phyloP scores from a whole-genome alignment of 2,329 filamentous ascomycete species.

The Cryphonectria nitschkei region DNA sequence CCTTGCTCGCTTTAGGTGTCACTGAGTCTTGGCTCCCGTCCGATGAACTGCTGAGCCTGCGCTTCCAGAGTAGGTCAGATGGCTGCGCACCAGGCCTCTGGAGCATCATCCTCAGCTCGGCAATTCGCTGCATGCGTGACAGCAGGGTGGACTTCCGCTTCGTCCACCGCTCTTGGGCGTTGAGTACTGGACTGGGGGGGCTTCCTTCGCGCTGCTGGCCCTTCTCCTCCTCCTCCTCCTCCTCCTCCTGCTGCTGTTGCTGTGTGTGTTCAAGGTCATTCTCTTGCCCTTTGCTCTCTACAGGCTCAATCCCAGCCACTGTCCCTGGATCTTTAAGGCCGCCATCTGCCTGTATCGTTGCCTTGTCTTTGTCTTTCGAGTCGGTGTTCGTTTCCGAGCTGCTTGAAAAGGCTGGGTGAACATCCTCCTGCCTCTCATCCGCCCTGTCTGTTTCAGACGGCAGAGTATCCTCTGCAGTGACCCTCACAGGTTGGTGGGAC shows the following conservation, averaged over 20 bases:
- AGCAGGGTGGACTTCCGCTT: conserved; percentile 24
- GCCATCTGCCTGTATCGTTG: background rate
- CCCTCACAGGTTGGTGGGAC: background rate
- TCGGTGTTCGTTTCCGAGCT: background rate
- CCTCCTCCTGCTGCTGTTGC: conserved; percentile 17
- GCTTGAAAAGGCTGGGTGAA: background rate
- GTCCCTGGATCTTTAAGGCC: conserved; percentile 1
- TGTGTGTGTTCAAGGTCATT: background rate
- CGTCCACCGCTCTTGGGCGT: conserved; percentile 29
- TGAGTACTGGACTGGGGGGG: conserved; percentile 18
- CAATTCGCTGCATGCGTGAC: conserved; percentile 21
- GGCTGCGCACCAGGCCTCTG: conserved; percentile 25
- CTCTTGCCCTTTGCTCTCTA: background rate
- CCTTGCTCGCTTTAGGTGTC: conserved; percentile 23
- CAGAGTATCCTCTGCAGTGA: background rate
- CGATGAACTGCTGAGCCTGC: conserved; percentile 24
- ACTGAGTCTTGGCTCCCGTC: conserved; percentile 7
- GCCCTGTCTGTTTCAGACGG: background rate
- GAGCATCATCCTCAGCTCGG: conserved; percentile 18
- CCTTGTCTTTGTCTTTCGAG: conserved; percentile 6
- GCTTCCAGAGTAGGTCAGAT: conserved; percentile 25
- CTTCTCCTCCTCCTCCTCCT: conserved; percentile 21
- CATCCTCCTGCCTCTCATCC: background rate
- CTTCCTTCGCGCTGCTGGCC: background rate
- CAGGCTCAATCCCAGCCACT: background rate